Evolutionary conservation across 2,329 filamentous ascomycete genomes (phyloP), one percentile per base, ranked within the genome.

Genomic region (Cladophialophora chaetospira): DNA sequence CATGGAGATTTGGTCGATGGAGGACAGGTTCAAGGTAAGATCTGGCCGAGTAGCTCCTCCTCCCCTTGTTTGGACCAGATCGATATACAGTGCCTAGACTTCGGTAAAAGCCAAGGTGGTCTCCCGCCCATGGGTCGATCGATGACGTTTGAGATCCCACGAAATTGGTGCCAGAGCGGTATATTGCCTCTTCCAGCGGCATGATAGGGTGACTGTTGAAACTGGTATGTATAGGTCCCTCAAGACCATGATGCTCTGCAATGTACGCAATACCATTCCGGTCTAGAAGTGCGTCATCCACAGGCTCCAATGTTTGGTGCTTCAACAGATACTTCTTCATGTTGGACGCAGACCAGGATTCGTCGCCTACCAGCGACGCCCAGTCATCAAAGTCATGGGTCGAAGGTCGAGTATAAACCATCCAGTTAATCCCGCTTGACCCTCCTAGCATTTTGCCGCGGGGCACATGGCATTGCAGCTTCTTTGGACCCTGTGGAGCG

Each of bases 1-100:
- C 64, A 10, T 70, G 64, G 1, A 82, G 63, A 56, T 82, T 82
- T 3, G 68, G 62, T 9, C 77, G 70, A 2, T 57, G 55, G 2
- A 65, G 63, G 45, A 68, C 68, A 1, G 69, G 68, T 3, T 66
- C 55, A 29, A 69, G 71, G 56, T 76, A 77, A 13, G 68, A 72
- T 11, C 62, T 65, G 3, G 68, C 70, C 1, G 75, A 67, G 56
- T 76, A 79, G 17, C 72, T 75, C 29, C 77, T 33, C n/a, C n/a
- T n/a, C n/a, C n/a, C n/a, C n/a, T n/a, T n/a, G n/a, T n/a, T n/a
- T n/a, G n/a, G n/a, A n/a, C n/a, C n/a, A 33, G 29, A 33, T 17
- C 58, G 26, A 31, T 26, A 26, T n/a, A 61, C 35, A 3, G 58
- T 10, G 21, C 49, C 55, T 11, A 61, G 38, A 23, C 43, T 49